These are phyloP conservation scores for Solanum paucissectum DNA, from an alignment of 257 asterid species.

Conservation along the genomic window DNA sequence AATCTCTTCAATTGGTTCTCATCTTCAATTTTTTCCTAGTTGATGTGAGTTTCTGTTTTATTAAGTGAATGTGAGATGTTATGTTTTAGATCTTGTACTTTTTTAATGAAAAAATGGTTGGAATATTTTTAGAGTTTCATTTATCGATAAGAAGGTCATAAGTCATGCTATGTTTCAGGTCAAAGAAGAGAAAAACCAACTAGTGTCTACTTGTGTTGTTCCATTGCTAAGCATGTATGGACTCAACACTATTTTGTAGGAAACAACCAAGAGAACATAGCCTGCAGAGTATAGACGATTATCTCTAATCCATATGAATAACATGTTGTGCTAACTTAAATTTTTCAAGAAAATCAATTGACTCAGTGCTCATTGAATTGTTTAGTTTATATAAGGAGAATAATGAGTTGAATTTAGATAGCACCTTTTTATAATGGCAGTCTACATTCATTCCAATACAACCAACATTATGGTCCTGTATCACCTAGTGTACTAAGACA, in stretches of 20 bases:
- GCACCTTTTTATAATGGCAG: not conserved
- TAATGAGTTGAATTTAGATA: not conserved
- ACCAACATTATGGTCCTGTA: not conserved
- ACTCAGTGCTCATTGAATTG: not conserved
- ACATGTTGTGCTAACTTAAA: not conserved
- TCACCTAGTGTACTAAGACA: not conserved
- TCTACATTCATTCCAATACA: not conserved
- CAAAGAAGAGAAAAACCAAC: not conserved
- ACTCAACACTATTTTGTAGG: not conserved
- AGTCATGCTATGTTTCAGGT: not conserved
- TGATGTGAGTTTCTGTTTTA: not conserved
- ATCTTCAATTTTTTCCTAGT: not conserved
- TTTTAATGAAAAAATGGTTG: not conserved
- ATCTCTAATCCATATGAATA: not conserved
- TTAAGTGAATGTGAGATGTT: not conserved
- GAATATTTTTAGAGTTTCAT: not conserved
- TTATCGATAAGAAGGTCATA: not conserved
- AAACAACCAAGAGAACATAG: too few relatives aligned
- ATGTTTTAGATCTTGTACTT: not conserved
- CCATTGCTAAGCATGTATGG: not conserved
- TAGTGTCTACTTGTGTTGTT: not conserved
- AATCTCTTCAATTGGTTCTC: not conserved
- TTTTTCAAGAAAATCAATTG: not conserved
- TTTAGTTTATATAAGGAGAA: not conserved
- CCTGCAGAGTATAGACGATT: not conserved